phyloP scores from a whole-genome alignment of 495 filamentous ascomycete species.

The Hypoxylon rickii region DNA sequence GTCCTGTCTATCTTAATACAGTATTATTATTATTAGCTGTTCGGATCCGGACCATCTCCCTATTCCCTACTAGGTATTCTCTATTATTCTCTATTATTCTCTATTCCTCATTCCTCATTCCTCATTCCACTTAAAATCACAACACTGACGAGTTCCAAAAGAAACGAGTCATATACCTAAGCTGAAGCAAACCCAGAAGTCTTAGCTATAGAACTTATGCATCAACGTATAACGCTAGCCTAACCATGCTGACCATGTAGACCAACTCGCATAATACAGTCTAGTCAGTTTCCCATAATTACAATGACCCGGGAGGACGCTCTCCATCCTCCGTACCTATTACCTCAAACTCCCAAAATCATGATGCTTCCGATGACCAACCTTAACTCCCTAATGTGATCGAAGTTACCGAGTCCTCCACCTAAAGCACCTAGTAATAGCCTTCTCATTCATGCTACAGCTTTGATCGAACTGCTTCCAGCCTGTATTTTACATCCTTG shows the following conservation, averaged over 20 bases:
- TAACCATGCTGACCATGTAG: background rate
- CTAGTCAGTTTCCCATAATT: constrained; percentile 1
- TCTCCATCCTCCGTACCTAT: background rate
- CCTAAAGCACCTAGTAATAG: background rate
- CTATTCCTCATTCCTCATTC: too few relatives aligned
- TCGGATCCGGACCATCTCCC: too few relatives aligned
- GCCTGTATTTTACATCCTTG: constrained; percentile 93
- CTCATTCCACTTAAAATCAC: too few relatives aligned
- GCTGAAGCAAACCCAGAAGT: background rate
- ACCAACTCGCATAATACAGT: constrained; percentile 21
- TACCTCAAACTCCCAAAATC: constrained; percentile 13
- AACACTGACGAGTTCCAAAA: too few relatives aligned
- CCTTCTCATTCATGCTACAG: constrained; percentile 50
- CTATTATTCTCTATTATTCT: too few relatives aligned
- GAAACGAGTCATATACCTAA: too few relatives aligned
- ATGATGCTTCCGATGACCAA: constrained; percentile 13
- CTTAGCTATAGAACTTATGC: background rate
- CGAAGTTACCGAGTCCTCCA: too few relatives aligned
- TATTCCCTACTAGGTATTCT: too few relatives aligned
- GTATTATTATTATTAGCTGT: too few relatives aligned
- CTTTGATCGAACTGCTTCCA: constrained; percentile 90
- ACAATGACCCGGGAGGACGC: background rate
- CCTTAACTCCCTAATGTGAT: background rate
- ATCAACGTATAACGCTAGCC: background rate
- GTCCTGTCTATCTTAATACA: constrained; percentile 20